Evolutionary conservation across 164 flowering plant species (phyloP).

Genomic region (Nelumbo lutea): DNA sequence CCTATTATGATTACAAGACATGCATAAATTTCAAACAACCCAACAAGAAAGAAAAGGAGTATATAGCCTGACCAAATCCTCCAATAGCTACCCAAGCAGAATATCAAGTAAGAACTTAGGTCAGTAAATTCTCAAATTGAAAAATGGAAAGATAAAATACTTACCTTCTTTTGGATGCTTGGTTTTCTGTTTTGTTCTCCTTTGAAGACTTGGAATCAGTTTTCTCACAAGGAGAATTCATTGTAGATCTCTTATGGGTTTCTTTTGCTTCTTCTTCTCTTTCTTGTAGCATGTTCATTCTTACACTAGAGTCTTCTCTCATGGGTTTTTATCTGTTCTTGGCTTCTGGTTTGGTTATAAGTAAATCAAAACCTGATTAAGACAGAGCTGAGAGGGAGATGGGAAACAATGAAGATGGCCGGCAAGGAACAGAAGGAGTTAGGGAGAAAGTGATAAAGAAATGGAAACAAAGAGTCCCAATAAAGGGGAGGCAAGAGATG

Average conservation of each 20-base stretch:
- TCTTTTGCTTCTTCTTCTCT: conserved; percentile 5
- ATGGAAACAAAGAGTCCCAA: no score
- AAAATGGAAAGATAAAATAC: neutral
- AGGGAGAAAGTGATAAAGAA: neutral
- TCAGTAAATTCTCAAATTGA: neutral
- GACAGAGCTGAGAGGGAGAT: neutral
- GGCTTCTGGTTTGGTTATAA: neutral
- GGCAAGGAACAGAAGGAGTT: conserved; percentile 3
- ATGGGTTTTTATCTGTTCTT: neutral
- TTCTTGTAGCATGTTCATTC: neutral
- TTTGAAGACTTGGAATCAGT: conserved; percentile 20
- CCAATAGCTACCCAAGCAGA: neutral
- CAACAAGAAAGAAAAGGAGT: neutral
- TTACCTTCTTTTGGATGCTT: conserved; percentile 44
- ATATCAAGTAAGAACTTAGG: neutral
- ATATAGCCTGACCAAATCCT: neutral
- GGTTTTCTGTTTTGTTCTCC: conserved; percentile 29
- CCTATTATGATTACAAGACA: conserved; percentile 23
- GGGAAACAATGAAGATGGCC: neutral
- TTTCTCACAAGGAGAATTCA: conserved; percentile 26
- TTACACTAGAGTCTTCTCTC: neutral
- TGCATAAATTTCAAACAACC: neutral
- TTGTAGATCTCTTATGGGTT: conserved; percentile 10
- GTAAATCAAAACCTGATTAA: neutral
- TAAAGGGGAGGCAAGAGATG: conserved; percentile 20